Conservation (phyloP, 2,329 filamentous ascomycete genomes). For the Aureobasidium subglaciale region DNA sequence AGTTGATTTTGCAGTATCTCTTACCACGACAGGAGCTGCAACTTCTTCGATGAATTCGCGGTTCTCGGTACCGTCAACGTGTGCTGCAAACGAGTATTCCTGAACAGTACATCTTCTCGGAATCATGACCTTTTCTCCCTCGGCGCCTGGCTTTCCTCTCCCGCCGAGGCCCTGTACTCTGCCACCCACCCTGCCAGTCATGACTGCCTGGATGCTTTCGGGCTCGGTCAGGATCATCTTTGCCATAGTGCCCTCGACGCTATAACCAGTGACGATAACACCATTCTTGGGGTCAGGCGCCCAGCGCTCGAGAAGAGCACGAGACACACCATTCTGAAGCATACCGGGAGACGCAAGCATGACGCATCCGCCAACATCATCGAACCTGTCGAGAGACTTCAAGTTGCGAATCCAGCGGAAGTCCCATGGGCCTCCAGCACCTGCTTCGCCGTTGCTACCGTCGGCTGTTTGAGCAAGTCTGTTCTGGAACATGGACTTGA, state of each 20-base stretch:
- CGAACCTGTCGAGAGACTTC: slow-evolving; percentile 89
- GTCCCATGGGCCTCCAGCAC: slow-evolving; percentile 66
- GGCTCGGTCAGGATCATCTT: slow-evolving; percentile 93
- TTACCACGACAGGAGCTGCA: slow-evolving; percentile 80
- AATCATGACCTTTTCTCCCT: slow-evolving; percentile 84
- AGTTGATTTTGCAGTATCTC: slow-evolving; percentile 32
- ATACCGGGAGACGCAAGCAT: slow-evolving; percentile 98
- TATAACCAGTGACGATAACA: slow-evolving; percentile 98
- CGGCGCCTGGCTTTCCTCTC: slow-evolving; percentile 56
- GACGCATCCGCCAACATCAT: slow-evolving; percentile 90
- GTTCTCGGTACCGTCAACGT: slow-evolving; percentile 94
- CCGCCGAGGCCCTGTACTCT: slow-evolving; percentile 46
- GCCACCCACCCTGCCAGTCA: slow-evolving; percentile 48
- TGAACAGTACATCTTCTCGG: slow-evolving; percentile 86
- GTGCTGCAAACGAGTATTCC: slow-evolving; percentile 91
- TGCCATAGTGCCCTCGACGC: slow-evolving; percentile 96
- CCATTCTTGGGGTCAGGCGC: slow-evolving; percentile 93
- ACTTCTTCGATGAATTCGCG: slow-evolving; percentile 96
- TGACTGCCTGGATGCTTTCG: slow-evolving; percentile 88
- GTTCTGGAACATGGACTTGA: slow-evolving; percentile 89
- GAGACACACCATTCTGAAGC: slow-evolving; percentile 91
- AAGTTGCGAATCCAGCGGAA: slow-evolving; percentile 90
- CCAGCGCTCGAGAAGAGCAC: slow-evolving; percentile 90
- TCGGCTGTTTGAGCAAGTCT: slow-evolving; percentile 81
- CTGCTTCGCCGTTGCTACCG: slow-evolving; percentile 57